Conservation (phyloP, 1,284 basidiomycete genomes). For the Mycena sp. region DNA sequence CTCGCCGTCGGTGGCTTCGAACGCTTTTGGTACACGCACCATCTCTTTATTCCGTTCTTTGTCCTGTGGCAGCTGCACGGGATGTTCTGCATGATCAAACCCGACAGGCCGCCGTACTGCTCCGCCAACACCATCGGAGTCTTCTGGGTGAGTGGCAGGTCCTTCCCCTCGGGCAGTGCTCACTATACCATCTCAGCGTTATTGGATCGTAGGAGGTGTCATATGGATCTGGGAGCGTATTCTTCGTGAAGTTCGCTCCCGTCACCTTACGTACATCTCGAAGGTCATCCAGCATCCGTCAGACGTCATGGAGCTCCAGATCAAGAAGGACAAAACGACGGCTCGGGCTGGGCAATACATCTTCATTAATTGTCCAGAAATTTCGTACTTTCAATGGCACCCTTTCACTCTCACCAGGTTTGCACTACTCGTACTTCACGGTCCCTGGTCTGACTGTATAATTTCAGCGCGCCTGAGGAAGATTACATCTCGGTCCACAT, state of each 20-base stretch:
- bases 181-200: slow-evolving; percentile 60
- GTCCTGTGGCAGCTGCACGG: slow-evolving; percentile 92
- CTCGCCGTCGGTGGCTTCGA: slow-evolving; percentile 68
- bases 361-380: slow-evolving; percentile 86
- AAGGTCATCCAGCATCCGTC: slow-evolving; percentile 95
- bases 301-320: slow-evolving; percentile 90
- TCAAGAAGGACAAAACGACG: slow-evolving; percentile 90
- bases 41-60: slow-evolving; percentile 88
- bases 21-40: slow-evolving; percentile 90
- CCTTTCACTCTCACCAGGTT: slow-evolving; percentile 89
- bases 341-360: slow-evolving; percentile 89
- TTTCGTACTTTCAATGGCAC: slow-evolving; percentile 95
- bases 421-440: slow-evolving; percentile 24
- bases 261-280: slow-evolving; percentile 88
- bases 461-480: slow-evolving; percentile 81
- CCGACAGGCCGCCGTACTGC: slow-evolving; percentile 88
- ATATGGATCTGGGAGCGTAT: slow-evolving; percentile 89
- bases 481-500: slow-evolving; percentile 93
- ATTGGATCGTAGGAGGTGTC: slow-evolving; percentile 88
- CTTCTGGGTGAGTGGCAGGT: slow-evolving; percentile 80
- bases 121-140: slow-evolving; percentile 87
- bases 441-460: not conserved
- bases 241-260: slow-evolving; percentile 86
- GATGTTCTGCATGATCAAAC: slow-evolving; percentile 94
- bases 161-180: not conserved